Evolutionary conservation across 108 stramenopile species (phyloP), one percentile per base, ranked within the genome.

Genomic region (Thalassiosira profunda): DNA sequence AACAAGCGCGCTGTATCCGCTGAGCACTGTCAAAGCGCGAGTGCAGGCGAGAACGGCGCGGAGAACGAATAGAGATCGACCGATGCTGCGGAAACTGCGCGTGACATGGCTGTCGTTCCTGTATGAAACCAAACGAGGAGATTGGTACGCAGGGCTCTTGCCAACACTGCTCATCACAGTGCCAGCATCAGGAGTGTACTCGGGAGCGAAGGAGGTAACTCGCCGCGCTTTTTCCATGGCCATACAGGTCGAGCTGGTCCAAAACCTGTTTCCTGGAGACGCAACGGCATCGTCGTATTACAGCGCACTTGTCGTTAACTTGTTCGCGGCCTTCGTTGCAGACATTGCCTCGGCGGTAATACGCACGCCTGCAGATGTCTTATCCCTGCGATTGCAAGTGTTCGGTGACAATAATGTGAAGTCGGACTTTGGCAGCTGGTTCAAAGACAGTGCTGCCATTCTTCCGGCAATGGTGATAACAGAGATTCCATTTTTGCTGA

Each of bases 101-200:
- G 57, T 83, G 17, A 72, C 86, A 3, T 67, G 66, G 58, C 33
- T 52, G 37, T 84, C 84, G 36, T 59, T 88, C 23, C 48, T 55
- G 24, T 46, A 72, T 40, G 81, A 87, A 25, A 49, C 81, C 2
- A 56, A 81, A 41, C 82, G 84, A 49, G 93, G 93, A 15, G 58
- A 85, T 53, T 59, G 88, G 38, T 94, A 89, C 59, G 86, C 87
- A 15, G 93, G 93, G 15, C 49, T 91, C 4, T 29, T 83, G 11
- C 90, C 89, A 33, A 58, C 93, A 1, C 66, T 94, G 42, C 67
- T 94, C 2, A 60, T 91, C 8, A 74, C 90, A 15, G 90, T 86
- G 5, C 93, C 93, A 8, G 87, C 90, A 4, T 89, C 90, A 18
- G 93, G 93, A 4, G 72, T 90, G 23, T 94, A 90, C 43, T 88